Base-by-base conservation (phyloP, 345 rosid genomes). In the Hypericum perforatum region DNA sequence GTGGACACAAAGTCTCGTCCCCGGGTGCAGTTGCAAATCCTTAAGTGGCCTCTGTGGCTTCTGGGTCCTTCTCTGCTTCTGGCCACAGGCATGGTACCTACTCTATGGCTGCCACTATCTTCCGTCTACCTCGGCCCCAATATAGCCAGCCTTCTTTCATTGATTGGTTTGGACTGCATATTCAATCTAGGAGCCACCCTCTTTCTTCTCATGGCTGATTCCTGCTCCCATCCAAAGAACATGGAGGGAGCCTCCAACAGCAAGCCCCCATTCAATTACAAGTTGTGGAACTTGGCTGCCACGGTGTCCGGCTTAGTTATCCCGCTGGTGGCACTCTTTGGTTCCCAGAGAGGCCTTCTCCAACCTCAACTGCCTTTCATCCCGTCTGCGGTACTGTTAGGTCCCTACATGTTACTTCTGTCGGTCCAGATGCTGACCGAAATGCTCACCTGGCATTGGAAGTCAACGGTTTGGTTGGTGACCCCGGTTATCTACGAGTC, bases 391-490 rank as follows among this genome's bases (percentile, higher is more conserved):
- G 74, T 91, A 56, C 76, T 91, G 7, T 53, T 86, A 69, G 91
- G 82, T 43, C 98, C 98, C 0, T 90, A 86, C 67, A 58, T 86
- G 46, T 74, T 90, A 49, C 96, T 90, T 74, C 71, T 91, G 10
- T 74, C 76, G 6, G 89, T 91, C n/a, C 98, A 91, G 68, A 51
- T 77, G 41, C 64, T 91, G 36, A 86, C 95, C 0, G 98, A 91
- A 78, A 69, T 81, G 64, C 72, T 91, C 64, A 86, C 87, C 5
- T 91, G 96, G 98, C 85, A 79, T 39, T 91, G 95, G 96, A 76
- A 78, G 40, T 91, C 98, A 41, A 94, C 95, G 0, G 92, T 87
- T 0, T 91, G 98, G 98, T 67, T 84, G 57, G 92, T 82, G 62
- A 91, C 96, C 6, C 96, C 95, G 9, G 78, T 91, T 59, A 85